Evolutionary conservation across 2,329 filamentous ascomycete species (phyloP).

Genomic region (Pseudopyricularia cyperi): DNA sequence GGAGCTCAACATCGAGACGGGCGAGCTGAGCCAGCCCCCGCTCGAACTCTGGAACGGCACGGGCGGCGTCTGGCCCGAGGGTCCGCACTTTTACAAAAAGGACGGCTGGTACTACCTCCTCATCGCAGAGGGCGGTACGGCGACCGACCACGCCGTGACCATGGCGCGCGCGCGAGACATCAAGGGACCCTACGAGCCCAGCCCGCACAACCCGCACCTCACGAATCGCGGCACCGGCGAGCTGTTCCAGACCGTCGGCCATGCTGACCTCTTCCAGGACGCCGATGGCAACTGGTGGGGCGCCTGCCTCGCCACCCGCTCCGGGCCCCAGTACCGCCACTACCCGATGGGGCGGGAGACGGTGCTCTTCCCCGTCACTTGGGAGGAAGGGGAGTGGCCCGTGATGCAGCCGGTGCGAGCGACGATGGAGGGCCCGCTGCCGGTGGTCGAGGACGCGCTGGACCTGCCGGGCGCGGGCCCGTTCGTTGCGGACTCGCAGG

Average conservation of each 20-base stretch:
- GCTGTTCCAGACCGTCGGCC: slow-evolving; percentile 31
- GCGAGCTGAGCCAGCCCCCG: slow-evolving; percentile 15
- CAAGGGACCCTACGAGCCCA: slow-evolving; percentile 28
- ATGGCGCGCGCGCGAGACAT: slow-evolving; percentile 26
- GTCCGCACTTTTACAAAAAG: slow-evolving; percentile 44
- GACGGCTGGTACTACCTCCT: slow-evolving; percentile 47
- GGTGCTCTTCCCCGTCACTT: slow-evolving; percentile 23
- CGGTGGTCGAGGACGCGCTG: slow-evolving; percentile 18
- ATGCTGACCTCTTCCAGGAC: slow-evolving; percentile 31
- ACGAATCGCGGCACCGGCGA: slow-evolving; percentile 23
- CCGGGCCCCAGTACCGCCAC: slow-evolving; percentile 23
- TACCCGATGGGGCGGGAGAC: slow-evolving; percentile 44
- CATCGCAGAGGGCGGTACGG: slow-evolving; percentile 48
- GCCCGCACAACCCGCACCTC: slow-evolving; percentile 28
- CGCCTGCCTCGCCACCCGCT: slow-evolving; percentile 29
- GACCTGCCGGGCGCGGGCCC: slow-evolving; percentile 26
- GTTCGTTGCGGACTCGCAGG: slow-evolving; percentile 27
- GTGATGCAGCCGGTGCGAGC: slow-evolving; percentile 26
- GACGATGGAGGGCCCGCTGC: slow-evolving; percentile 25
- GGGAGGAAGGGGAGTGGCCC: slow-evolving; percentile 29
- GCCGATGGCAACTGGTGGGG: slow-evolving; percentile 37
- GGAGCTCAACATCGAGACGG: slow-evolving; percentile 21
- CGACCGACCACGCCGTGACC: slow-evolving; percentile 40
- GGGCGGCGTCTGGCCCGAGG: slow-evolving; percentile 32
- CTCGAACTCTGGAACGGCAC: slow-evolving; percentile 29